Evolutionary conservation across 805 yeast species (phyloP).

Genomic region (Monosporozyma siamensis): DNA sequence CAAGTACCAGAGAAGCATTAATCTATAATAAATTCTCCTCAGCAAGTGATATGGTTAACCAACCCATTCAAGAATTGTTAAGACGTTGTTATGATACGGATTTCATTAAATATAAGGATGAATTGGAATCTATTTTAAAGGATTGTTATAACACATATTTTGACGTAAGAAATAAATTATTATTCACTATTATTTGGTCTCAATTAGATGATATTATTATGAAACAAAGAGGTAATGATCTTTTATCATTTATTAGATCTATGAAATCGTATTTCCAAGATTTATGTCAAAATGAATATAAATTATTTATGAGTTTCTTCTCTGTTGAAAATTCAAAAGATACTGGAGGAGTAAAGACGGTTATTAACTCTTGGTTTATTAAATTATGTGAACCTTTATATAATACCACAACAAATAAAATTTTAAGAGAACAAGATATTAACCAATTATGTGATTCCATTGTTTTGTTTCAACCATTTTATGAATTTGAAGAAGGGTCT

Average conservation of each 20-base stretch:
- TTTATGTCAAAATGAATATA: constrained; percentile 51
- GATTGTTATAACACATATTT: constrained; percentile 63
- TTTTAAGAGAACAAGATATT: constrained; percentile 64
- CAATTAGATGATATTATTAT: constrained; percentile 29
- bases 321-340: constrained; percentile 28
- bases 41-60: constrained; percentile 34
- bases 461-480: constrained; percentile 55
- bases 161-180: constrained; percentile 41
- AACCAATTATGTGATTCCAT: constrained; percentile 65
- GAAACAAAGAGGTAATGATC: constrained; percentile 19
- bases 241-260: constrained; percentile 55
- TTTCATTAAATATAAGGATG: constrained; percentile 46
- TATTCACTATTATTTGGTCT: constrained; percentile 35
- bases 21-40: constrained; percentile 54
- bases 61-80: constrained; percentile 30
- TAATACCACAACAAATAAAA: constrained; percentile 53
- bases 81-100: constrained; percentile 26
- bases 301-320: constrained; percentile 49
- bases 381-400: constrained; percentile 69
- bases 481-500: constrained; percentile 50
- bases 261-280: constrained; percentile 52
- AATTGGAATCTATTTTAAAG: constrained; percentile 39
- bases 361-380: constrained; percentile 50
- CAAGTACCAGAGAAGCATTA: constrained; percentile 46
- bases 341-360: constrained; percentile 3